A percentile compares a stretch with the other conserved stretches of the same genome.
Conservation (phyloP, 345 rosid genomes). For the Crucihimalaya himalaica region DNA sequence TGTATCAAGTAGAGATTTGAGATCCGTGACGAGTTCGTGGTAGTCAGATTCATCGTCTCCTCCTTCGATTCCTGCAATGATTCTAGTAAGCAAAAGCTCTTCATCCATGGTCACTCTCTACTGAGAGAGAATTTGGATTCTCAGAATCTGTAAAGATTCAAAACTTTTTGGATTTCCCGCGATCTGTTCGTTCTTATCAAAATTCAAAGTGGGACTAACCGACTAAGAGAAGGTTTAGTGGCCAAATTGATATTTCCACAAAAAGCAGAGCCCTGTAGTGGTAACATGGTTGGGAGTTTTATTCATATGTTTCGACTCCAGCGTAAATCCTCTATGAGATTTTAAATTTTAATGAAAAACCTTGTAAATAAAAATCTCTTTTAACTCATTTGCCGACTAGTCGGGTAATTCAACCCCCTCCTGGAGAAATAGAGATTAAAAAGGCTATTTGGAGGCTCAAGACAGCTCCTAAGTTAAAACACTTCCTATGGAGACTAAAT, state of each 20-base stretch:
- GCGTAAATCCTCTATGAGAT: no score
- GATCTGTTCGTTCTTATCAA: constrained; percentile 23
- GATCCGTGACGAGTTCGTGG: constrained; percentile 47
- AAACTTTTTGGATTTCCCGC: constrained; percentile 40
- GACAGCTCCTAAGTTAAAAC: no score
- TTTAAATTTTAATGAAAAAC: no score
- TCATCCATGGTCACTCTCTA: constrained; percentile 39
- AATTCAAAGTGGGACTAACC: constrained; percentile 24
- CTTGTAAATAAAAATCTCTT: no score
- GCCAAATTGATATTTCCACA: background rate
- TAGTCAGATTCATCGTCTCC: constrained; percentile 32
- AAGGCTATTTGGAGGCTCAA: no score
- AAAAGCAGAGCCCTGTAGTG: background rate
- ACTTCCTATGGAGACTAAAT: no score
- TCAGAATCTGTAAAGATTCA: constrained; percentile 5
- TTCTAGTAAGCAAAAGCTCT: constrained; percentile 32
- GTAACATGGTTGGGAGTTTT: background rate
- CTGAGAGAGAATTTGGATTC: background rate
- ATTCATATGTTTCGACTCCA: no score
- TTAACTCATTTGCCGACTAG: no score
- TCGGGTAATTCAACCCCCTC: no score
- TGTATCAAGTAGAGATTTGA: constrained; percentile 51
- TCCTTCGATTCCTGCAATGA: constrained; percentile 32
- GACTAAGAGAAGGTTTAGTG: background rate
- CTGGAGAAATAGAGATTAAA: no score